phyloP scores from a whole-genome alignment of 495 filamentous ascomycete genomes.

The Xylaria nigripes region DNA sequence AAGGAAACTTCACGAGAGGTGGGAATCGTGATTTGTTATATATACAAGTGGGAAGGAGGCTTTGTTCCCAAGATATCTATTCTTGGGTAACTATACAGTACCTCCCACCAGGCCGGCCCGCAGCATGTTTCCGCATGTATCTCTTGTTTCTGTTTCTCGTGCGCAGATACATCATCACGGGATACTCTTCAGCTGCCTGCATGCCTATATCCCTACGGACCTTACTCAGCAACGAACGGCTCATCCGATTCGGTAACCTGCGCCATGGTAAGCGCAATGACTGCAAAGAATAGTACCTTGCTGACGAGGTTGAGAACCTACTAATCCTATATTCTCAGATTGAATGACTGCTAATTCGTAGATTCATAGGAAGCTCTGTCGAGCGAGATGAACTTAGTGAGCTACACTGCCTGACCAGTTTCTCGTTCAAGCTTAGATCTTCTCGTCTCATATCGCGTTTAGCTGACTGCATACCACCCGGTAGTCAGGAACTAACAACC shows the following conservation, averaged over 20 bases:
- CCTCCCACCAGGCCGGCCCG: neutral
- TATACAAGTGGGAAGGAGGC: neutral
- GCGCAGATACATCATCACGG: slow-evolving; percentile 2
- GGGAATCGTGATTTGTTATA: neutral
- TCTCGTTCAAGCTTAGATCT: neutral
- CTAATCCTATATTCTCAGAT: neutral
- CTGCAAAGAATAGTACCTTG: neutral
- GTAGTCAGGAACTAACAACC: neutral
- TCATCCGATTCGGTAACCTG: slow-evolving; percentile 1
- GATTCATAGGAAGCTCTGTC: neutral
- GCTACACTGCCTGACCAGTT: neutral
- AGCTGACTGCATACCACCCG: neutral
- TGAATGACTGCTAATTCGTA: neutral
- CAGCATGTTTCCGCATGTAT: neutral
- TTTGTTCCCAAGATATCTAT: neutral
- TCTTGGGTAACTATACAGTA: slow-evolving; percentile 5
- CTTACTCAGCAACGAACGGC: slow-evolving; percentile 5
- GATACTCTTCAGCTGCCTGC: neutral
- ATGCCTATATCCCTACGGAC: neutral
- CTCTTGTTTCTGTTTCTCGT: neutral
- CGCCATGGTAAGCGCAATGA: slow-evolving; percentile 4
- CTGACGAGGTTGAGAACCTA: neutral
- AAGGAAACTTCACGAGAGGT: neutral
- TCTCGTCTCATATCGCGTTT: neutral
- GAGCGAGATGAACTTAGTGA: neutral